Evolutionary conservation across 805 yeast genomes (phyloP).

Genomic region (Lachancea fermentati): DNA sequence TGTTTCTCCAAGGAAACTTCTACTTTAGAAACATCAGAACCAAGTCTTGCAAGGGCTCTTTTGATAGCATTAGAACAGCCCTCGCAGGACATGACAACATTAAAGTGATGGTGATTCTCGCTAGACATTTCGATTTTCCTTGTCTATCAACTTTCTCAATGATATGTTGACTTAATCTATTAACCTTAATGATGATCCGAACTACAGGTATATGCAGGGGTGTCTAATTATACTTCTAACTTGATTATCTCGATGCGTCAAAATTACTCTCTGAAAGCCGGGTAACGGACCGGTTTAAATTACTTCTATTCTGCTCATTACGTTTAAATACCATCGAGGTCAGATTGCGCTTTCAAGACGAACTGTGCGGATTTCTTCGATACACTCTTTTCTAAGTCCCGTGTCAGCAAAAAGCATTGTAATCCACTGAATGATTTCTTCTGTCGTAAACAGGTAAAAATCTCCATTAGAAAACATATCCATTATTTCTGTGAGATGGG

Average conservation of each 20-base stretch:
- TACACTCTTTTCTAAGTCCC: constrained; percentile 30
- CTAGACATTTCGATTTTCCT: constrained; percentile 38
- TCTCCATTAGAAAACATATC: constrained; percentile 38
- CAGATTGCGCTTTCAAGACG: constrained; percentile 40
- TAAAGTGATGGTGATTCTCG: constrained; percentile 63
- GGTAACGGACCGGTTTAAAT: too few relatives aligned
- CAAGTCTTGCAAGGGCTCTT: constrained; percentile 62
- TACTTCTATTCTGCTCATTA: too few relatives aligned
- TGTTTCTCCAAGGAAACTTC: constrained; percentile 77
- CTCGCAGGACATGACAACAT: constrained; percentile 81
- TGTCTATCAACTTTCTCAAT: too few relatives aligned
- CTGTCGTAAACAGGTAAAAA: constrained; percentile 34
- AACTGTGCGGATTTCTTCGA: constrained; percentile 40
- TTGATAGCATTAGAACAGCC: constrained; percentile 86
- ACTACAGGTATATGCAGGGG: too few relatives aligned
- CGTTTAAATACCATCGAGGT: too few relatives aligned
- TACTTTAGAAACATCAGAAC: constrained; percentile 62
- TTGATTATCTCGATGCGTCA: too few relatives aligned
- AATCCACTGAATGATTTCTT: constrained; percentile 35
- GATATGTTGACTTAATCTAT: too few relatives aligned
- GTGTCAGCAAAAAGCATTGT: constrained; percentile 38
- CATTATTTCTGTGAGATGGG: constrained; percentile 40
- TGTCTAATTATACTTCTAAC: too few relatives aligned
- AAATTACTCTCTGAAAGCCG: too few relatives aligned
- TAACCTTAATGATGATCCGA: too few relatives aligned